Percentiles rank a stretch among this genome's conserved stretches.
Conservation (phyloP, 768 basidiomycete genomes). For the Suillus spraguei region DNA sequence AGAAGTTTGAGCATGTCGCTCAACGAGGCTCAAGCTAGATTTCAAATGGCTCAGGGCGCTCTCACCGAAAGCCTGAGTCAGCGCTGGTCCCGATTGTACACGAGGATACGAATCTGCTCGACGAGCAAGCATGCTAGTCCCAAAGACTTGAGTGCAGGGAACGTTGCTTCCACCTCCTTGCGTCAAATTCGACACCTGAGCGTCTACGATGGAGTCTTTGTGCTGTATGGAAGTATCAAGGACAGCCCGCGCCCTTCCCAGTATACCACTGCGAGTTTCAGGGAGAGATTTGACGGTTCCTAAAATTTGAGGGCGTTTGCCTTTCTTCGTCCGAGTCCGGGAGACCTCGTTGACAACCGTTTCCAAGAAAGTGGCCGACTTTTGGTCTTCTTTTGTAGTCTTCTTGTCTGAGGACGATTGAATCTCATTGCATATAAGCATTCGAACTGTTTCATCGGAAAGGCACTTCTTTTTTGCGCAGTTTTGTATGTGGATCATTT, state of each 20-base stretch:
- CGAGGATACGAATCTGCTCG: slow-evolving; percentile 1
- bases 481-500: slow-evolving; percentile 63
- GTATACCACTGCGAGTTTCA: slow-evolving; percentile 47
- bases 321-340: slow-evolving; percentile 52
- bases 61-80: slow-evolving; percentile 43
- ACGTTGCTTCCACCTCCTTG: slow-evolving; percentile 8
- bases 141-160: slow-evolving; percentile 36
- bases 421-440: slow-evolving; percentile 55
- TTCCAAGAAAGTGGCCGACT: slow-evolving; percentile 52
- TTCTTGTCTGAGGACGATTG: slow-evolving; percentile 20
- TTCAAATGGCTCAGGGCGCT: slow-evolving; percentile 35
- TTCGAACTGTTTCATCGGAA: slow-evolving; percentile 53
- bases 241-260: slow-evolving; percentile 40
- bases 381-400: slow-evolving; percentile 24
- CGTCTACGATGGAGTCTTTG: background rate
- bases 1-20: background rate
- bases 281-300: slow-evolving; percentile 49
- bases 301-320: slow-evolving; percentile 37
- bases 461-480: slow-evolving; percentile 68
- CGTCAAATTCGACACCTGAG: slow-evolving; percentile 15
- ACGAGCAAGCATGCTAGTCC: slow-evolving; percentile 31
- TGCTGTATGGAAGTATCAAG: slow-evolving; percentile 24
- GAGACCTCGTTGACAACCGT: slow-evolving; percentile 49
- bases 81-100: slow-evolving; percentile 17
- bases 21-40: background rate